Base-by-base conservation (phyloP, 23 red algal genomes). In the Gracilaria domingensis region DNA sequence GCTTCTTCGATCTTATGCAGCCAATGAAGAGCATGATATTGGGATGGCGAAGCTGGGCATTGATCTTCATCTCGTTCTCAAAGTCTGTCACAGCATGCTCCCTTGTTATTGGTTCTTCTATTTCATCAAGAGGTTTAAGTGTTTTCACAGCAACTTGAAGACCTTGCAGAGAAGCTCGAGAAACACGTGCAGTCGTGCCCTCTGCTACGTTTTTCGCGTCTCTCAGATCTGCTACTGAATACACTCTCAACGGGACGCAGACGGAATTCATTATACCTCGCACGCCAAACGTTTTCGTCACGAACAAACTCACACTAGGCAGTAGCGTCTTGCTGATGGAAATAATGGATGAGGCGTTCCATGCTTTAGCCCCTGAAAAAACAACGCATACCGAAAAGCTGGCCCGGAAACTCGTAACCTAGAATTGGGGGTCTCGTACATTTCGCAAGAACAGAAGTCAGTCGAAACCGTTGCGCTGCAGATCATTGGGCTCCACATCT, bases 1-100 rank as follows among this genome's bases (percentile, higher is more conserved):
- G 51, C n/a, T 56, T 61, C 37, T 62, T 25, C 28, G 34, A 35
- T 72, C 71, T 33, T 4, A 89, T 85, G 25, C 56, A 75, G 20
- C 93, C 93, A 25, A 82, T 45, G 49, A 90, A 88, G 30, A 69
- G 44, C 79, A 95, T 40, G 29, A 95, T 89, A 62, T 90, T 75
- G 44, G 83, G 93, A 58, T 95, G 93, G 8, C 84, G 58, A 47
- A 95, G 59, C 51, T 47, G 50, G 4, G n/a, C 36, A 42, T 77
- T 80, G 38, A 66, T 67, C 55, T 36, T 49, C 37, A 70, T n/a
- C 25, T 89, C 93, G 21, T 32, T 58, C 37, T 74, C 66, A 36
- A 93, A 75, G 28, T 93, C 91, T 8, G 28, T 47, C 24, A 86
- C 72, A 20, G 59, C 74, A 34, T 38, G 80, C 50, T 55, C 54